Evolutionary conservation across 164 flowering plant genomes (phyloP), one percentile per base, ranked within the genome.

Genomic region (Warburgia ugandensis): DNA sequence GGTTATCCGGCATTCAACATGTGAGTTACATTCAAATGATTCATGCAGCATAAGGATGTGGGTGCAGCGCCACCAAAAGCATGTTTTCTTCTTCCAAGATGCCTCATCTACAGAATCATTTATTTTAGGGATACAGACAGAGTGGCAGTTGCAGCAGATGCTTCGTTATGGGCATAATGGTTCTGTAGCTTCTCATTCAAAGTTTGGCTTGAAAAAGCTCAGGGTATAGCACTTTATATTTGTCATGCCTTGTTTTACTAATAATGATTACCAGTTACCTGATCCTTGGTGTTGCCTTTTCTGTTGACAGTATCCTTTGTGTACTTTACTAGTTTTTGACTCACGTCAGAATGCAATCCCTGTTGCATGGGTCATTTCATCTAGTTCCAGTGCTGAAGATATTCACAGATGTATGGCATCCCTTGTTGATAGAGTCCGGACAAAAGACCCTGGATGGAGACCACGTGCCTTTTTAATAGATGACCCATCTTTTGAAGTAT

Each of bases 81-180:
- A 59, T 55, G 70, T 72, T 29, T 68, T 74, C 55, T 65, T 59
- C 57, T 74, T 64, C 55, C 68, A 68, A 38, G 77, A 66, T 26
- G 35, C 3, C 23, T 62, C 74, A 49, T 57, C 45, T 39, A 43
- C 70, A 29, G 75, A 75, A 35, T 50, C 71, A 21, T 65, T 75
- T 61, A 30, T 73, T 41, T 49, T 78, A 47, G 80, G 80, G 6
- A 60, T 78, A 45, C 83, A 78, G 64, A 71, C 80, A 35, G 80
- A 78, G 46, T 78, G 83, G 83, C 83, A 78, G 72, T 58, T 78
- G 60, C 80, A 78, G 45, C 77, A 78, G 59, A 71, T 75, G 78
- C 60, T 73, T n/a, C 75, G 48, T 52, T 71, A 54, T 63, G 83
- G 83, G 19, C 70, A 69, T 36, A 65, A 70, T 42, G 66, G 75